Conservation (phyloP, 768 basidiomycete species). For the Cystofilobasidium ferigula region DNA sequence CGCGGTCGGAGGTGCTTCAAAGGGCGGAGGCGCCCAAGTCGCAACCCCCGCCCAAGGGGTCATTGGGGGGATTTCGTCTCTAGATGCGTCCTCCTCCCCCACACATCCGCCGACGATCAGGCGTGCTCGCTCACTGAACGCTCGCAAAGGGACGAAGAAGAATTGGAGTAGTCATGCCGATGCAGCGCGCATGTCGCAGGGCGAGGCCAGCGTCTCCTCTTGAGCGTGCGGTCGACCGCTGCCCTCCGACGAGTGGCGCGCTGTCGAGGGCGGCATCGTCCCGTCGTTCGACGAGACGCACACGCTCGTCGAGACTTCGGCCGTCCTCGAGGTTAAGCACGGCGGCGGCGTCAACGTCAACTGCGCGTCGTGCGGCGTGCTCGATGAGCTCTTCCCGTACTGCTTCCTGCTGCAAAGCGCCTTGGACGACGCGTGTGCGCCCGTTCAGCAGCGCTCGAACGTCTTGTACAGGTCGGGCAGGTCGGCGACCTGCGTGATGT, state of each 20-base stretch:
- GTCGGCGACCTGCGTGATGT: conserved; percentile 78
- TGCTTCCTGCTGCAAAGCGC: too few relatives aligned
- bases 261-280: conserved; percentile 56
- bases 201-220: conserved; percentile 34
- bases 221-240: conserved; percentile 46
- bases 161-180: too few relatives aligned
- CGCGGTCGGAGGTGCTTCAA: too few relatives aligned
- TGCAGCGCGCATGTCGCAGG: too few relatives aligned
- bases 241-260: conserved; percentile 64
- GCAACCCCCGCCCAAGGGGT: too few relatives aligned
- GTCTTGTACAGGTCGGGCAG: conserved; percentile 86
- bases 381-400: conserved; percentile 23
- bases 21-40: too few relatives aligned
- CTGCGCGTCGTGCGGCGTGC: conserved; percentile 18
- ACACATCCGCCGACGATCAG: too few relatives aligned
- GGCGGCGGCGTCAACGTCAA: conserved; percentile 24
- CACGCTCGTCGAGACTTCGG: conserved; percentile 41
- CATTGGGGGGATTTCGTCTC: too few relatives aligned
- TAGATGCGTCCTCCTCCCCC: too few relatives aligned
- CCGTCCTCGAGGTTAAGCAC: conserved; percentile 20
- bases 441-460: conserved; percentile 51
- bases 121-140: too few relatives aligned
- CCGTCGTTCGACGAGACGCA: conserved; percentile 53
- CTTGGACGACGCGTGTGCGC: too few relatives aligned
- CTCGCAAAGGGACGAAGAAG: too few relatives aligned